Percentiles rank a stretch among this genome's conserved stretches.
Conservation (phyloP, 805 yeast species). For the Wickerhamomyces xylosicus region DNA sequence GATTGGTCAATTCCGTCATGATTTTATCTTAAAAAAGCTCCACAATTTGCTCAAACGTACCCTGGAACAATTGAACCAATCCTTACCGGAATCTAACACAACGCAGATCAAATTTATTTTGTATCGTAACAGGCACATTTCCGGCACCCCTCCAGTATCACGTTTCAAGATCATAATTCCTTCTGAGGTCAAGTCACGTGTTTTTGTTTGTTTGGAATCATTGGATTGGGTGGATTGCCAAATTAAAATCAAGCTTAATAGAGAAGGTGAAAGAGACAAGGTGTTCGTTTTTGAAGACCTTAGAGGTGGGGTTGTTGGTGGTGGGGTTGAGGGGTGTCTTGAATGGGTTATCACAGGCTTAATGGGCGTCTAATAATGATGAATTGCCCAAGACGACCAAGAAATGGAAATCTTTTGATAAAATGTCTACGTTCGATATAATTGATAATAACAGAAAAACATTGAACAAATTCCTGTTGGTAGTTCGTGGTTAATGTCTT, state of each 20-base stretch:
- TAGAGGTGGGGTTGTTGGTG: slow-evolving; percentile 6
- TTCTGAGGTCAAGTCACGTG: slow-evolving; percentile 2
- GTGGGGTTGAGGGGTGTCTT: slow-evolving; percentile 43
- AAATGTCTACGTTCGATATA: too few relatives aligned
- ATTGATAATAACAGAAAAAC: too few relatives aligned
- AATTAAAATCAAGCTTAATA: slow-evolving; percentile 8
- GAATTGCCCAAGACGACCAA: too few relatives aligned
- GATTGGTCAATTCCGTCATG: slow-evolving; percentile 49
- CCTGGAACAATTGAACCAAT: slow-evolving; percentile 2
- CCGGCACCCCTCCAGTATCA: slow-evolving; percentile 15
- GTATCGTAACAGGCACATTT: slow-evolving; percentile 2
- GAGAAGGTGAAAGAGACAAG: slow-evolving; percentile 26
- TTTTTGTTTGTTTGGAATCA: slow-evolving; percentile 10
- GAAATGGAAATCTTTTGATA: too few relatives aligned
- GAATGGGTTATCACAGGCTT: slow-evolving; percentile 34
- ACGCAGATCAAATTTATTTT: slow-evolving; percentile 10
- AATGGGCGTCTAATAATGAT: too few relatives aligned
- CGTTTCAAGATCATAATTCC: slow-evolving; percentile 22
- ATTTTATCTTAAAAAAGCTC: slow-evolving; percentile 24
- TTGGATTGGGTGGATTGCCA: slow-evolving; percentile 15
- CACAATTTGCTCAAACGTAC: slow-evolving; percentile 9
- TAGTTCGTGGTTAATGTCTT: too few relatives aligned
- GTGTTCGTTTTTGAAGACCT: slow-evolving; percentile 40
- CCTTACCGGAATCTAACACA: slow-evolving; percentile 7
- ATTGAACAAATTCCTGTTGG: too few relatives aligned